Evolutionary conservation across 306 rosid species (phyloP).

Genomic region (Sesbania bispinosa): DNA sequence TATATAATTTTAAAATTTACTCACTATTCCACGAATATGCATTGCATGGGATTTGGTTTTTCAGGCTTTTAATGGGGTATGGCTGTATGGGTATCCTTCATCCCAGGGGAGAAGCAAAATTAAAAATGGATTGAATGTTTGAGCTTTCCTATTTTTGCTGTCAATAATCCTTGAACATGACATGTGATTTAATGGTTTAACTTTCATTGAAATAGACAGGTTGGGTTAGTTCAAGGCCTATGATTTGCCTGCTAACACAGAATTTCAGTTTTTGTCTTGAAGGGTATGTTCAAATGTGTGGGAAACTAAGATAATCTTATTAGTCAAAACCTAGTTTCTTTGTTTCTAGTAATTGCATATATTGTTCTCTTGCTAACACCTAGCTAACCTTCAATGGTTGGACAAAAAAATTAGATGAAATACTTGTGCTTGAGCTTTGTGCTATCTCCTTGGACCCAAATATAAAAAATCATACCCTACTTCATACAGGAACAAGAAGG

Average conservation of each 20-base stretch:
- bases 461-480: neutral
- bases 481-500: constrained; percentile 83
- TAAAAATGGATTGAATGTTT: neutral
- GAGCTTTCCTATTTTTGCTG: neutral
- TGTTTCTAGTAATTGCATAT: constrained; percentile 1
- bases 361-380: neutral
- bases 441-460: neutral
- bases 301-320: constrained; percentile 6
- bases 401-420: constrained; percentile 1
- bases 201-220: neutral
- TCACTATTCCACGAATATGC: neutral
- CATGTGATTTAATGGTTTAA: neutral
- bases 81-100: neutral
- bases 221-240: neutral
- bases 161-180: neutral
- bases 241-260: constrained; percentile 5
- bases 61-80: neutral
- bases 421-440: neutral
- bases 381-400: constrained; percentile 5
- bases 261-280: neutral
- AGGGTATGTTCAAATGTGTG: constrained; percentile 3
- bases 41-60: neutral
- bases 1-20: neutral
- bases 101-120: neutral
- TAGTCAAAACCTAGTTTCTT: constrained; percentile 5